Base-by-base conservation (phyloP, 2,329 filamentous ascomycete species). In the Colletotrichum tabaci region DNA sequence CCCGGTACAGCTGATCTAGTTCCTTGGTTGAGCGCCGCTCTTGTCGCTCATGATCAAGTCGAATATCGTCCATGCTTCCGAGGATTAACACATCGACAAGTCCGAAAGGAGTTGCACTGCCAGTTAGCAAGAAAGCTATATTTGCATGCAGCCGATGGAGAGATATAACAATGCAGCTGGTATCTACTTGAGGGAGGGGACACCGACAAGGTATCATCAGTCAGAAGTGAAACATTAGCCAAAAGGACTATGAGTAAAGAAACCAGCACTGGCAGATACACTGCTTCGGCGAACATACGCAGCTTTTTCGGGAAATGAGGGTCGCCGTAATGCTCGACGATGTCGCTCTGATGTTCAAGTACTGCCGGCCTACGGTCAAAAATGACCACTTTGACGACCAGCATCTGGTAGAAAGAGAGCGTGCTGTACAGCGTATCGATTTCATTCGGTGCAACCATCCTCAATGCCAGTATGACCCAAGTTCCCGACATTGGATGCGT, bases 361-460 rank as follows among this genome's bases (percentile, higher is more conserved):
- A 72, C 42, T 69, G 63, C 53, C 60, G 73, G 23, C 67, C 64
- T 12, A 66, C 71, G 47, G 58, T 74, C 49, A 72, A 69, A 52
- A 77, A 77, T 66, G 64, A 77, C 66, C 69, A 77, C 67, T 77
- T 77, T 60, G 73, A 77, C 56, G 55, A 74, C 61, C 52, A 73
- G 26, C 65, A 77, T 64, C 57, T 77, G 3, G 58, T 65, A 66
- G 53, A 70, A 61, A 64, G 73, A 53, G 67, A 75, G 66, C 68
- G 30, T 56, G 70, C 73, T 55, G 46, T 72, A 57, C 61, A 69
- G 44, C 40, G 55, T 56, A 58, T 69, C 21, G 67, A 74, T 49
- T 66, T 50, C 10, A 74, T 76, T 42, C 57, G 53, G 52, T 75
- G 66, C 64, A 58, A 74, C 42, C 60, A 76, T 71, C 73, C 67